Conservation (phyloP, 164 flowering plant genomes). For the Taxillus chinensis region DNA sequence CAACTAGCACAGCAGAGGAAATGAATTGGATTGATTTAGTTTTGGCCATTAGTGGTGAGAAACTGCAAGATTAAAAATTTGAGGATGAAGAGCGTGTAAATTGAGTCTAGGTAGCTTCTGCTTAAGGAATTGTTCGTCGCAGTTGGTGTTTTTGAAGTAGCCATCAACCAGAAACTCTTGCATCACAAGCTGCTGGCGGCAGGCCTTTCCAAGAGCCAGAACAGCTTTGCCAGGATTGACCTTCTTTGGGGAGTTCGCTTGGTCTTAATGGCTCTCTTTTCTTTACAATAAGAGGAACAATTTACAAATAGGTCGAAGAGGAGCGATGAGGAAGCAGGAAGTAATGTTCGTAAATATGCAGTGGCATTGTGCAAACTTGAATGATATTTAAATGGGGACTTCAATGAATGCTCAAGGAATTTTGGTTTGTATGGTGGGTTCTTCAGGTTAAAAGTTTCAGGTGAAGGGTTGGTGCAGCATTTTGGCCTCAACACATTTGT, state of each 20-base stretch:
- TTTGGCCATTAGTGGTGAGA: too few relatives aligned
- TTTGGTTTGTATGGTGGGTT: conserved; percentile 2
- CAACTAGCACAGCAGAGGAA: neutral
- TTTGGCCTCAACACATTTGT: too few relatives aligned
- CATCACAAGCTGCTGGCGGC: conserved; percentile 86
- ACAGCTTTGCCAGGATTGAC: conserved; percentile 61
- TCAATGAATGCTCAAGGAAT: conserved; percentile 1
- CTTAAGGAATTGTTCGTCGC: conserved; percentile 84
- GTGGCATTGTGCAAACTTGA: too few relatives aligned
- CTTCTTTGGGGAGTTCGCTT: conserved; percentile 20
- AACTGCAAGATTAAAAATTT: neutral
- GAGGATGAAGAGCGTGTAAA: conserved; percentile 15
- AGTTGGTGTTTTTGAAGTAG: conserved; percentile 80
- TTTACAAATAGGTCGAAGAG: neutral
- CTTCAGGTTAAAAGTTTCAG: conserved; percentile 5
- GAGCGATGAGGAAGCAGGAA: neutral
- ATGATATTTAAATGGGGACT: conserved; percentile 2
- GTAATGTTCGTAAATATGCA: conserved; percentile 10
- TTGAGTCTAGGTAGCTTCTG: conserved; percentile 77
- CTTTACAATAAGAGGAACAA: neutral
- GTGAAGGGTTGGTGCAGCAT: conserved; percentile 12
- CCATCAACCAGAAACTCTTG: conserved; percentile 92
- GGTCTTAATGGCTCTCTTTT: conserved; percentile 17
- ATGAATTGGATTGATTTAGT: too few relatives aligned
- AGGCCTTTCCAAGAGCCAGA: conserved; percentile 91